Percentiles rank a stretch among this genome's conserved stretches.
Conservation (phyloP, 805 yeast species). For the Kodamaea restingae region DNA sequence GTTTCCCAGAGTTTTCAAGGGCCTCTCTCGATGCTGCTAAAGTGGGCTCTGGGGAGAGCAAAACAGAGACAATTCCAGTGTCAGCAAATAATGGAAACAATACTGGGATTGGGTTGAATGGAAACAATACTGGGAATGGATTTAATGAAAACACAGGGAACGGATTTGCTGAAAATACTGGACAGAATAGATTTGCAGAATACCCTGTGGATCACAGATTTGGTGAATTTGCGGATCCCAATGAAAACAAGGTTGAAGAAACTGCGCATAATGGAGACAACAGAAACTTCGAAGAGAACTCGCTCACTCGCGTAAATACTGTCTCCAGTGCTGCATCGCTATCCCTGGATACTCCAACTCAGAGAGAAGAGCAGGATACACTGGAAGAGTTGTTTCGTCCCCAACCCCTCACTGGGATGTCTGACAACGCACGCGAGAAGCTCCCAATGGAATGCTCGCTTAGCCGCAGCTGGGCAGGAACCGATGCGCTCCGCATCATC, state of each 20-base stretch:
- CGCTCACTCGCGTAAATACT: background rate
- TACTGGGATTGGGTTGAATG: too few species aligned
- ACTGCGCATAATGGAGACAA: too few species aligned
- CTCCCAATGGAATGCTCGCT: slow-evolving; percentile 48
- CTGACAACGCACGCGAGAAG: slow-evolving; percentile 51
- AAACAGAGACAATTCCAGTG: too few species aligned
- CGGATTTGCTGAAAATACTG: too few species aligned
- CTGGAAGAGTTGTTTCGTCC: slow-evolving; percentile 45
- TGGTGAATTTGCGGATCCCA: slow-evolving; percentile 1
- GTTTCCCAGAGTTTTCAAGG: too few species aligned
- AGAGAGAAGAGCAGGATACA: slow-evolving; percentile 14
- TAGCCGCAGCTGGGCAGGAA: slow-evolving; percentile 55
- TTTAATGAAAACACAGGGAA: too few species aligned
- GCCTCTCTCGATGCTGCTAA: too few species aligned
- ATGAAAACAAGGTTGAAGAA: background rate
- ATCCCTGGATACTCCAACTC: slow-evolving; percentile 1
- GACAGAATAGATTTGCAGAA: too few species aligned
- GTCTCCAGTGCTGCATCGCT: background rate
- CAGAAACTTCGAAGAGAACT: background rate
- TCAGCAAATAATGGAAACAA: too few species aligned
- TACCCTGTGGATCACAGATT: too few species aligned
- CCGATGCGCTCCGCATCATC: slow-evolving; percentile 42
- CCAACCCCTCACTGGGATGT: slow-evolving; percentile 57
- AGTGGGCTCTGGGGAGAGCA: too few species aligned
- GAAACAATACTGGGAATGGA: too few species aligned